Conservation (phyloP, 1,284 basidiomycete species). For the Trichosporon asahii region DNA sequence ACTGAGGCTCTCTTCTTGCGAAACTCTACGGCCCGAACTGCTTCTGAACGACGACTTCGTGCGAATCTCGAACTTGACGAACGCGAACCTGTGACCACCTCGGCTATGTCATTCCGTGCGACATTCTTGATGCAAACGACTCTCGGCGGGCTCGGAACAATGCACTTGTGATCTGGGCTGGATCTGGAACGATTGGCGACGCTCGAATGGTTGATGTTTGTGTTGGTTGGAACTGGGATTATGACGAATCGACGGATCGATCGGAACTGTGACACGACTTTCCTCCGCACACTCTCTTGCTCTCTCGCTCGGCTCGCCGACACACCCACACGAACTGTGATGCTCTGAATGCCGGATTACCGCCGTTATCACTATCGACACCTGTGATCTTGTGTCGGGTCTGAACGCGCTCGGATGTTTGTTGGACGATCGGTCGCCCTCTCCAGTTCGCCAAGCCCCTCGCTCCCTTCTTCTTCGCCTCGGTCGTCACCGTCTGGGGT, state of each 20-base stretch:
- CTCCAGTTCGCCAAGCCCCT: slow-evolving; percentile 44
- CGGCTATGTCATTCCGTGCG: background rate
- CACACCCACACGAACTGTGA: background rate
- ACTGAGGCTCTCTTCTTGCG: slow-evolving; percentile 2
- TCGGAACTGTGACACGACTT: background rate
- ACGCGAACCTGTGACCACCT: background rate
- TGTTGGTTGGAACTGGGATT: background rate
- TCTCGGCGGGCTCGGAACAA: background rate
- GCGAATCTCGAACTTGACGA: background rate
- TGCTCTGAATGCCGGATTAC: background rate
- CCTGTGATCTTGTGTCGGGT: background rate
- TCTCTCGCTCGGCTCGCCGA: background rate
- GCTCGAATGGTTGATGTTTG: background rate
- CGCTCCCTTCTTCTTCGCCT: slow-evolving; percentile 45
- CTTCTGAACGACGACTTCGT: background rate
- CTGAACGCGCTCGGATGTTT: background rate
- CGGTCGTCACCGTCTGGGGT: slow-evolving; percentile 39
- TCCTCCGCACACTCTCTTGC: background rate
- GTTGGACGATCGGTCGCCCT: background rate
- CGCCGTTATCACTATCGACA: background rate
- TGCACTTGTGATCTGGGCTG: background rate
- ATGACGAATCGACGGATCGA: background rate
- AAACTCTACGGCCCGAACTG: background rate
- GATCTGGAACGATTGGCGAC: background rate
- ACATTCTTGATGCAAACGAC: background rate